Percentiles rank a stretch among this genome's conserved stretches.
Conservation (phyloP, 2,329 filamentous ascomycete species). For the Pestalotiopsis sp. region DNA sequence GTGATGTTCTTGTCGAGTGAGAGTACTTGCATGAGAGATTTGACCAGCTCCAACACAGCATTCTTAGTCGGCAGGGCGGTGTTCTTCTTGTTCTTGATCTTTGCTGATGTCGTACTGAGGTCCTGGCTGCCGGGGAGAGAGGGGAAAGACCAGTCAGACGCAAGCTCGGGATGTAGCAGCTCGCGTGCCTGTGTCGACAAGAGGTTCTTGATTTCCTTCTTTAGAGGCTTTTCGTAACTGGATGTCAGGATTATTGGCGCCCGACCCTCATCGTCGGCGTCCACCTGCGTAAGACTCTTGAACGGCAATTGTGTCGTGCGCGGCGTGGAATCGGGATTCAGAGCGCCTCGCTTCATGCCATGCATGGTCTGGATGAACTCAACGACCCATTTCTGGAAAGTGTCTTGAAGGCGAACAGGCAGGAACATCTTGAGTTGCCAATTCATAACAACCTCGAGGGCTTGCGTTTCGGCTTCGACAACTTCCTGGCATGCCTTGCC, state of each 20-base stretch:
- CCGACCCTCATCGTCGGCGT: constrained; percentile 56
- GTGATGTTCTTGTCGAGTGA: constrained; percentile 88
- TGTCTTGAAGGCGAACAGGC: constrained; percentile 74
- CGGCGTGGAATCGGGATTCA: constrained; percentile 50
- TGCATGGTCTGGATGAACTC: constrained; percentile 98
- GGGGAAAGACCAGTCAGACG: constrained; percentile 85
- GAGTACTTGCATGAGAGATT: constrained; percentile 88
- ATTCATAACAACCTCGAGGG: constrained; percentile 91
- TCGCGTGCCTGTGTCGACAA: constrained; percentile 85
- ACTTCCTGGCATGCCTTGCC: constrained; percentile 88
- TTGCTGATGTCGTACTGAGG: constrained; percentile 31
- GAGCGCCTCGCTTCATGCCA: constrained; percentile 63
- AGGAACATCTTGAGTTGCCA: constrained; percentile 96
- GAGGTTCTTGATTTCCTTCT: constrained; percentile 82
- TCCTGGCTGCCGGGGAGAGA: constrained; percentile 72
- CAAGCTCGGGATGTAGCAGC: constrained; percentile 84
- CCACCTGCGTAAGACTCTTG: constrained; percentile 37
- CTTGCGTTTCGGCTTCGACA: constrained; percentile 69
- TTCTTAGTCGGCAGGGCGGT: constrained; percentile 46
- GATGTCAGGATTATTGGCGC: constrained; percentile 74
- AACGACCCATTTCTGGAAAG: constrained; percentile 90
- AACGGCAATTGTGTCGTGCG: constrained; percentile 59
- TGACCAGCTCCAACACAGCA: constrained; percentile 86
- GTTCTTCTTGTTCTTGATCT: constrained; percentile 13
- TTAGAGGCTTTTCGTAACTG: constrained; percentile 82